Conservation (phyloP, 2,329 filamentous ascomycete genomes). For the Pseudocercospora musae region DNA sequence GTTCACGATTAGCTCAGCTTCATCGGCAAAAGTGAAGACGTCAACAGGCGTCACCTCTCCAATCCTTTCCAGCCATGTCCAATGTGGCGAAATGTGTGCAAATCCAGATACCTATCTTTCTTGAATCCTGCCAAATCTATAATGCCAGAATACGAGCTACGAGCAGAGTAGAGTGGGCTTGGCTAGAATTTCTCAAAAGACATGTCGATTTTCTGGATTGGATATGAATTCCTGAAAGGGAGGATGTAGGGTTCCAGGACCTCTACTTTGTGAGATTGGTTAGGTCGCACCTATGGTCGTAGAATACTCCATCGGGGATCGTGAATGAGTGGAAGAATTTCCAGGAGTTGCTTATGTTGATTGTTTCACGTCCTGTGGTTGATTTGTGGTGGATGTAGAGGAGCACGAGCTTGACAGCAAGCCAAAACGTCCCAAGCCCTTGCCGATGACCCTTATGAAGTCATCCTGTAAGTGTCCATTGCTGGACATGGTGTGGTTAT, state of each 20-base stretch:
- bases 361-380: background rate
- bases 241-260: conserved; percentile 5
- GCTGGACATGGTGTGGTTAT: background rate
- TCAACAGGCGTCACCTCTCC: conserved; percentile 53
- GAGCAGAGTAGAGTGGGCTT: conserved; percentile 47
- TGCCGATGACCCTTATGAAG: too few species aligned
- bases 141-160: conserved; percentile 56
- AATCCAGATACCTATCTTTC: conserved; percentile 55
- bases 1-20: conserved; percentile 56
- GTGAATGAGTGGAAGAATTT: background rate
- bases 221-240: conserved; percentile 3
- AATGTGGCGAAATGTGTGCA: conserved; percentile 56
- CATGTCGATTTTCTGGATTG: background rate
- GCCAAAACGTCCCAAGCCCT: too few species aligned
- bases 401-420: background rate
- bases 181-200: too few species aligned
- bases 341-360: background rate
- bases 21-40: conserved; percentile 52
- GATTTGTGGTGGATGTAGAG: background rate
- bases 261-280: background rate
- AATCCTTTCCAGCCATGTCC: conserved; percentile 52
- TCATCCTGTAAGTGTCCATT: too few species aligned
- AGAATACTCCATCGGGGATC: background rate
- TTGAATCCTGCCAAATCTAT: conserved; percentile 57
- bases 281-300: background rate